These are phyloP conservation scores for Paecilomyces formosus DNA, from an alignment of 2,329 filamentous ascomycete species.

Conservation along the genomic window DNA sequence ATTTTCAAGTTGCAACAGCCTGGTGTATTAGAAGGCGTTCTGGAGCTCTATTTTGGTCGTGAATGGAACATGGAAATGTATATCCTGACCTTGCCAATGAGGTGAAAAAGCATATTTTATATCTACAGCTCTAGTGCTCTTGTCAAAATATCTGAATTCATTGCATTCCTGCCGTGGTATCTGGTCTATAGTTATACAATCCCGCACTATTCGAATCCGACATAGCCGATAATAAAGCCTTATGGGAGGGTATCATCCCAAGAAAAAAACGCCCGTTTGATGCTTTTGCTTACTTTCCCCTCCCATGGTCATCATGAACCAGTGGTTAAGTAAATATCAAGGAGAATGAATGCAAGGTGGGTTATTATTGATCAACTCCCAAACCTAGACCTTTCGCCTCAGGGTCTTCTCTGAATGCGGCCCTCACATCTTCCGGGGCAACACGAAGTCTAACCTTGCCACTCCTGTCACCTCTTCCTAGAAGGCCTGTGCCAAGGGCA, in stretches of 20 bases:
- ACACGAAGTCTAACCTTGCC: constrained; percentile 81
- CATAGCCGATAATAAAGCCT: not conserved
- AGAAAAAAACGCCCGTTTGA: not conserved
- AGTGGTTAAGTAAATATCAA: not conserved
- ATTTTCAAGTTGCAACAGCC: not conserved
- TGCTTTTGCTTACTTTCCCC: not conserved
- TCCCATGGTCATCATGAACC: not conserved
- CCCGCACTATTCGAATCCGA: not conserved
- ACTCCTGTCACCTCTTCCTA: constrained; percentile 68
- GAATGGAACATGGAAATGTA: not conserved
- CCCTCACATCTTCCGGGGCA: constrained; percentile 81
- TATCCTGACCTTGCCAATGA: not conserved
- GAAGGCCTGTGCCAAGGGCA: constrained; percentile 18
- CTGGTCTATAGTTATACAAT: not conserved
- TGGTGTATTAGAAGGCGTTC: constrained; percentile 5
- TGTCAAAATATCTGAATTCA: not conserved
- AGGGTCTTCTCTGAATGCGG: constrained; percentile 79
- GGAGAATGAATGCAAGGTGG: not conserved
- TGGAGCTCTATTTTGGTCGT: not conserved
- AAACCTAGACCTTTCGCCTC: constrained; percentile 77
- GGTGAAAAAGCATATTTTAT: not conserved
- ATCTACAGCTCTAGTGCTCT: not conserved
- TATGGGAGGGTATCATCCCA: not conserved
- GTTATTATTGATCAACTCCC: constrained; percentile 26
- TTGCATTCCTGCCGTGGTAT: not conserved